Evolutionary conservation across 2,329 filamentous ascomycete genomes (phyloP), one percentile per base, ranked within the genome.

Genomic region (Fusarium sp.): DNA sequence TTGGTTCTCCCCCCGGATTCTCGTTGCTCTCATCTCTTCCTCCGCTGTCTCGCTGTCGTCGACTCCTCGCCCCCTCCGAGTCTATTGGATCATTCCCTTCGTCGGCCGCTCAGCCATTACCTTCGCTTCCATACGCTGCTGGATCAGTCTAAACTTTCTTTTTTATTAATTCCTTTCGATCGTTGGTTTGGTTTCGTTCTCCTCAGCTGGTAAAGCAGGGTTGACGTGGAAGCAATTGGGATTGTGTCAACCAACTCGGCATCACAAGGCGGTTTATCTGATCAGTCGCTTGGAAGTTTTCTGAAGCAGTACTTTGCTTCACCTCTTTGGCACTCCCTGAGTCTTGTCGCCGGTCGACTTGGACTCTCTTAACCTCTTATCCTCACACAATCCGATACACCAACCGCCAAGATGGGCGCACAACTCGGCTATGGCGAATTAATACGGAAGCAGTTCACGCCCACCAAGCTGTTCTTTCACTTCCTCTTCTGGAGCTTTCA

Each of bases 401-500:
- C 78, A 76, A 75, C 70, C 71, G 63, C 69, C 77, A 79, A 75
- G 65, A 83, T 83, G 81, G 80, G 77, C 70, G 81, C 83, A 65
- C 84, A 87, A 82, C 63, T 87, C 83, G 85, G 78, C 54, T 83
- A 82, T 58, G 54, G 77, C 70, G 82, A 84, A 75, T 78, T 89
- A 73, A 74, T 91, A 74, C 88, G 86, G 82, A 91, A 91, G 83
- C 91, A 95, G 84, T 89, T 95, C 70, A 91, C 90, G 63, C 83
- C 88, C 18, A 86, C 88, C 63, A 97, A 97, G 83, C 81, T 97
- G 66, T 69, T 93, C 57, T 98, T 97, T 83, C 93, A 97, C 82
- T 78, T 94, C 74, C 82, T 97, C 60, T 98, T 97, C 81, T 96
- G 95, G 91, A 88, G 88, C 5, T 85, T 94, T 47, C 95, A 98